Evolutionary conservation across 1,284 basidiomycete genomes (phyloP).

Genomic region (Mycena sp.): DNA sequence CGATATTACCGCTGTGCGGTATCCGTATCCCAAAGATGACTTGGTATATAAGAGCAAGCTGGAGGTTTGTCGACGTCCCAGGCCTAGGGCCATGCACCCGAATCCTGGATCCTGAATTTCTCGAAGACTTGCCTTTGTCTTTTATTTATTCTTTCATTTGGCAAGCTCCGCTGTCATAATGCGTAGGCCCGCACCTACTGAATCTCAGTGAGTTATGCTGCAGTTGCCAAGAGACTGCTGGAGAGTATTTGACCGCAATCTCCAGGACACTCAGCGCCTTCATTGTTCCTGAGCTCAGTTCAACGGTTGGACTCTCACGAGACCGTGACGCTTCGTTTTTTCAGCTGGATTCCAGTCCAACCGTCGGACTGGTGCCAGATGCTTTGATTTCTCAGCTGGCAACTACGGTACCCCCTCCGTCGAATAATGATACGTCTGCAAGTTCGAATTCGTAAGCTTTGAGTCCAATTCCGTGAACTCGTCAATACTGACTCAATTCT

Average conservation of each 20-base stretch:
- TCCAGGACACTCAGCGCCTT: not conserved
- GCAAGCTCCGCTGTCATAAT: not conserved
- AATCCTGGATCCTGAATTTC: not conserved
- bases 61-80: not conserved
- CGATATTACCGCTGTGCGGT: not conserved
- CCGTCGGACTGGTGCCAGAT: too few species aligned
- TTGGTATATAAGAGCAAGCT: not conserved
- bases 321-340: too few species aligned
- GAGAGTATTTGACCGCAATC: not conserved
- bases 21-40: not conserved
- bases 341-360: too few species aligned
- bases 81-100: not conserved
- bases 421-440: too few species aligned
- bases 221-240: not conserved
- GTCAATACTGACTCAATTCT: too few species aligned
- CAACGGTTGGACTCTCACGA: too few species aligned
- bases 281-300: not conserved
- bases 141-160: not conserved
- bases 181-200: not conserved
- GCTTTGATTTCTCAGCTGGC: not conserved
- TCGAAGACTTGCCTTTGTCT: slow-evolving; percentile 1
- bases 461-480: too few species aligned
- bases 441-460: too few species aligned
- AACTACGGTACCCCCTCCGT: too few species aligned
- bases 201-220: not conserved